Evolutionary conservation across 768 basidiomycete species (phyloP).

Genomic region (Hydnomerulius pinastri): DNA sequence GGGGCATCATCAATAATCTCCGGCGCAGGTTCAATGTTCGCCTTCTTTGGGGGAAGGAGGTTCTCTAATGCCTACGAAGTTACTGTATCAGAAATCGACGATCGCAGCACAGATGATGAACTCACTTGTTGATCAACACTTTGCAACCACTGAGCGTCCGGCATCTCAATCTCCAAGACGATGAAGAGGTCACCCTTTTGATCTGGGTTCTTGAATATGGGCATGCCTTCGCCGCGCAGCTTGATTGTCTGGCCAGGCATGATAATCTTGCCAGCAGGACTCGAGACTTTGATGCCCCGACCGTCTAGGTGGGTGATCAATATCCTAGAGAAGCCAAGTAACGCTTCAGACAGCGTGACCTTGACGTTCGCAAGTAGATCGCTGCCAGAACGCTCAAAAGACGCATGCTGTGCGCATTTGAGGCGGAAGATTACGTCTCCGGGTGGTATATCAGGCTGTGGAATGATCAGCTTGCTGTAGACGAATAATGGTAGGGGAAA

Average conservation of each 20-base stretch:
- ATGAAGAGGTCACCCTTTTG: constrained; percentile 82
- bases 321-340: constrained; percentile 93
- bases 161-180: constrained; percentile 88
- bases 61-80: constrained; percentile 57
- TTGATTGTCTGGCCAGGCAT: constrained; percentile 73
- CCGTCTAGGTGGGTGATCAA: constrained; percentile 92
- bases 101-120: neutral
- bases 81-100: constrained; percentile 5
- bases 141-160: constrained; percentile 72
- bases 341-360: constrained; percentile 90
- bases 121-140: constrained; percentile 61
- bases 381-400: constrained; percentile 81
- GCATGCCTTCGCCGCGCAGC: constrained; percentile 89
- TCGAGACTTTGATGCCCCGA: constrained; percentile 79
- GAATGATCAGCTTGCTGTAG: constrained; percentile 9
- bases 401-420: constrained; percentile 63
- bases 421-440: constrained; percentile 92
- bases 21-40: constrained; percentile 70
- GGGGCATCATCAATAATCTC: constrained; percentile 68
- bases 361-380: constrained; percentile 80
- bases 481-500: neutral
- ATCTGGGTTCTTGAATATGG: constrained; percentile 62
- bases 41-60: constrained; percentile 77
- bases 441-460: constrained; percentile 79
- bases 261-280: constrained; percentile 75